Evolutionary conservation across 345 rosid species (phyloP), one percentile per base, ranked within the genome.

Genomic region (Lumnitzera racemosa): DNA sequence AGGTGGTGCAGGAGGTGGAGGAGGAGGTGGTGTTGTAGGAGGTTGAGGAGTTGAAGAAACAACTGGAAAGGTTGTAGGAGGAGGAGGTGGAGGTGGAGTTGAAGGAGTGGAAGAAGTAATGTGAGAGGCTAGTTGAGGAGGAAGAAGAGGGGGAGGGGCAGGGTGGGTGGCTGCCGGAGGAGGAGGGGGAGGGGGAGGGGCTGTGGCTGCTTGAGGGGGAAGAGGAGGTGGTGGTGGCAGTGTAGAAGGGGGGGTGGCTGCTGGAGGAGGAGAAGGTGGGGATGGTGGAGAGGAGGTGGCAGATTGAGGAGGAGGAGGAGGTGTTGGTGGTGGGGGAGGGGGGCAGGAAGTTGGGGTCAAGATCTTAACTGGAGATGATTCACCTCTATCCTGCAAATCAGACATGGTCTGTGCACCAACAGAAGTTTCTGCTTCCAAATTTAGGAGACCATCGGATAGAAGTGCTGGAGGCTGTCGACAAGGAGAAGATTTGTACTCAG

Each of bases 121-220:
- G 43, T 36, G 57, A 13, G 66, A 55, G 13, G 52, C 17, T 59
- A 70, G 63, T 59, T 76, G 74, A 46, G 70, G 66, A 51, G 63
- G 57, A 25, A 56, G 53, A n/a, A 57, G 49, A 61, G 68, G 55
- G 62, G 23, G 24, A 2, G 56, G 64, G 23, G 65, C 47, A 20
- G 55, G 12, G 25, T 66, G 67, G 29, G 57, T 16, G 36, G 56
- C 61, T 51, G 59, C 12, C 52, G 15, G 65, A 69, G 31, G 41
- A 51, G 53, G 43, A 31, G 13, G 14, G 41, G 47, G 49, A 46
- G 43, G 46, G 17, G 31, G 43, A n/a, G 24, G 12, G 47, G 59
- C 36, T 41, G 55, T 29, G 51, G 46, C 53, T 4, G 20, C 47
- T 46, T 43, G 20, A 6, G 24, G 58, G 5, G 53, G 62, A 11